phyloP scores from a whole-genome alignment of 1,284 basidiomycete genomes.

The Cryptococcus sp. region DNA sequence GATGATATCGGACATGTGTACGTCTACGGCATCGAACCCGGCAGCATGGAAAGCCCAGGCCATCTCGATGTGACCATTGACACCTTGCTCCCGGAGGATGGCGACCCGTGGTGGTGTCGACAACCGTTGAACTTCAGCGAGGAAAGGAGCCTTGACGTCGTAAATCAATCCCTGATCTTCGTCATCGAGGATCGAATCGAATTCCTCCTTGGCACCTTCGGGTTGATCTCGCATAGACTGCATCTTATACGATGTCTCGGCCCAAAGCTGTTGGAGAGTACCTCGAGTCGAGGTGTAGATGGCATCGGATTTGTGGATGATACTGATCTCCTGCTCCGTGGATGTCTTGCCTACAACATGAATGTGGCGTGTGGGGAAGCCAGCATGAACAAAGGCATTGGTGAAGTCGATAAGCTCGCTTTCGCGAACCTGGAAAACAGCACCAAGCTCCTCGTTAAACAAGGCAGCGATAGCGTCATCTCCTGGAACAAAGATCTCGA shows the following conservation, averaged over 20 bases:
- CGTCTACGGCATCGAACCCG: conserved; percentile 90
- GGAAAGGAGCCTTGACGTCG: conserved; percentile 61
- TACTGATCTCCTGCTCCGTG: conserved; percentile 60
- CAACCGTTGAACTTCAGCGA: conserved; percentile 45
- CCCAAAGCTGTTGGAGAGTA: conserved; percentile 79
- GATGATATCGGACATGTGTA: conserved; percentile 98
- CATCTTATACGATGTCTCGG: conserved; percentile 91
- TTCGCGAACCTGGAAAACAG: conserved; percentile 77
- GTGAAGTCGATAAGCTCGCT: conserved; percentile 60
- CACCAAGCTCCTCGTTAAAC: conserved; percentile 97
- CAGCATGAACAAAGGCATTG: conserved; percentile 60
- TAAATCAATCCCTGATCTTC: conserved; percentile 68
- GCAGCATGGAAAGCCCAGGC: conserved; percentile 92
- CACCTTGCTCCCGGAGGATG: conserved; percentile 94
- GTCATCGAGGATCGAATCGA: conserved; percentile 65
- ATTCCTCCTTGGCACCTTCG: conserved; percentile 74
- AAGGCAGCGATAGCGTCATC: conserved; percentile 63
- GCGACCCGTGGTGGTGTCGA: conserved; percentile 75
- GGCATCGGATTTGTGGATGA: conserved; percentile 55
- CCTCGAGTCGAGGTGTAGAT: conserved; percentile 66
- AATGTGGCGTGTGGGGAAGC: conserved; percentile 69
- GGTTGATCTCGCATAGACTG: conserved; percentile 86
- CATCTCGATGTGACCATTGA: conserved; percentile 98
- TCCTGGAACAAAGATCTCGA: conserved; percentile 50
- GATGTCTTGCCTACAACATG: conserved; percentile 71